Percentiles rank a stretch among this genome's conserved stretches.
Evolutionary conservation across 2,329 filamentous ascomycete species (phyloP).

Genomic region (Calonectria pauciramosa): DNA sequence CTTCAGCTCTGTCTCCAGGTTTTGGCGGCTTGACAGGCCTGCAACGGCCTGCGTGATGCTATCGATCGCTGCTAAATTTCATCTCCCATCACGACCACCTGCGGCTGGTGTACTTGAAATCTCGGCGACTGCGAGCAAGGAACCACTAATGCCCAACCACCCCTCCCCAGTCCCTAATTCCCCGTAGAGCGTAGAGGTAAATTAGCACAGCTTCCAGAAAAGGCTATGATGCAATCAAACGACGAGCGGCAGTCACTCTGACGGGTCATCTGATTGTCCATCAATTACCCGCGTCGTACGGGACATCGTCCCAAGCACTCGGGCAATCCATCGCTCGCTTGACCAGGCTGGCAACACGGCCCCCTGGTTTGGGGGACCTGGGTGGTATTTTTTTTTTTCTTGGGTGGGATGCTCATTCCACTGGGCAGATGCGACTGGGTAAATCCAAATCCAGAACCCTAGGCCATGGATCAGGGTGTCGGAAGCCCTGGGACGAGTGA

Average conservation of each 20-base stretch:
- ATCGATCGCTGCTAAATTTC: slow-evolving; percentile 38
- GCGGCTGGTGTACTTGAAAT: slow-evolving; percentile 31
- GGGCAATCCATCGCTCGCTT: slow-evolving; percentile 33
- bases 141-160: slow-evolving; percentile 6
- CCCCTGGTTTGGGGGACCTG: slow-evolving; percentile 1
- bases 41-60: slow-evolving; percentile 1
- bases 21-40: not conserved
- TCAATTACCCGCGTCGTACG: slow-evolving; percentile 17
- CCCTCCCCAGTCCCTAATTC: slow-evolving; percentile 5
- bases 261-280: slow-evolving; percentile 24
- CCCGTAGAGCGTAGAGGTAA: not conserved
- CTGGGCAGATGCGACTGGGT: slow-evolving; percentile 8
- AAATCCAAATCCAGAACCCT: slow-evolving; percentile 13
- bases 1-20: slow-evolving; percentile 17
- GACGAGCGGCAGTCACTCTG: slow-evolving; percentile 10
- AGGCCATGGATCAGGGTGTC: slow-evolving; percentile 15
- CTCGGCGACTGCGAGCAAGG: slow-evolving; percentile 43
- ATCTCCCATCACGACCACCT: slow-evolving; percentile 33
- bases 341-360: slow-evolving; percentile 18
- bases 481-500: slow-evolving; percentile 18
- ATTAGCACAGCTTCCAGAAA: slow-evolving; percentile 16
- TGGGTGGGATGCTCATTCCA: slow-evolving; percentile 10
- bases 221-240: slow-evolving; percentile 27
- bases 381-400: not conserved
- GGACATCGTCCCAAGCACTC: slow-evolving; percentile 26